A percentile compares a stretch with the other conserved stretches of the same genome.
phyloP scores from a whole-genome alignment of 306 rosid species.

The Begonia loranthoides region DNA sequence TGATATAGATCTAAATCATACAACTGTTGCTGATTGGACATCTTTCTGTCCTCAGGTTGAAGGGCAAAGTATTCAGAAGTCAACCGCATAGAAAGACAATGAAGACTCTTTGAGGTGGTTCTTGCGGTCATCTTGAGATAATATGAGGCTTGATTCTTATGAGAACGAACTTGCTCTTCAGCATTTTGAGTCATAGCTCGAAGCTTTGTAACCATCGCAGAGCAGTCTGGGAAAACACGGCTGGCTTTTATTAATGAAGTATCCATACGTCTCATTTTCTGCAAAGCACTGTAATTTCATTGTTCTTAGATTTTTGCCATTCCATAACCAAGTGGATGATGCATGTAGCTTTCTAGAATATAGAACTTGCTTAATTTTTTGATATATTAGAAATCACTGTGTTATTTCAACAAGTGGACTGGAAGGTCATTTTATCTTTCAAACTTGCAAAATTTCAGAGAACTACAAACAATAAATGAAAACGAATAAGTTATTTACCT shows the following conservation, averaged over 20 bases:
- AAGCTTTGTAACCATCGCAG: conserved; percentile 61
- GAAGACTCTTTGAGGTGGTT: conserved; percentile 74
- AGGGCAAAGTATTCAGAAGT: conserved; percentile 69
- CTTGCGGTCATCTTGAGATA: conserved; percentile 73
- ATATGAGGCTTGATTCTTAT: conserved; percentile 39
- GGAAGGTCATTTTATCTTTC: background rate
- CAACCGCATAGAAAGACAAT: conserved; percentile 85
- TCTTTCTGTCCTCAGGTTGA: conserved; percentile 46
- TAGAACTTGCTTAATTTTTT: too few relatives aligned
- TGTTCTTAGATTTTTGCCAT: background rate
- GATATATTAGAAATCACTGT: too few relatives aligned
- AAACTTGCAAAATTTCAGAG: background rate
- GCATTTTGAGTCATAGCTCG: conserved; percentile 66
- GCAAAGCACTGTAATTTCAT: conserved; percentile 78
- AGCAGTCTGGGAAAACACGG: conserved; percentile 62
- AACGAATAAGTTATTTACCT: conserved; percentile 24
- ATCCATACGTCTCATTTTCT: conserved; percentile 83
- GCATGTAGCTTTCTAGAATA: too few relatives aligned
- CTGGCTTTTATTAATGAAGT: conserved; percentile 61
- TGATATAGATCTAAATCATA: conserved; percentile 55
- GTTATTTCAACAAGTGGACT: too few relatives aligned
- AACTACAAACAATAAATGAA: conserved; percentile 9
- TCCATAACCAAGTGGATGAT: too few relatives aligned
- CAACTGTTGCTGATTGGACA: conserved; percentile 47
- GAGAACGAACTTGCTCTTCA: conserved; percentile 55